phyloP scores from a whole-genome alignment of 495 filamentous ascomycete species.

The Hapsidospora chrysogenum region DNA sequence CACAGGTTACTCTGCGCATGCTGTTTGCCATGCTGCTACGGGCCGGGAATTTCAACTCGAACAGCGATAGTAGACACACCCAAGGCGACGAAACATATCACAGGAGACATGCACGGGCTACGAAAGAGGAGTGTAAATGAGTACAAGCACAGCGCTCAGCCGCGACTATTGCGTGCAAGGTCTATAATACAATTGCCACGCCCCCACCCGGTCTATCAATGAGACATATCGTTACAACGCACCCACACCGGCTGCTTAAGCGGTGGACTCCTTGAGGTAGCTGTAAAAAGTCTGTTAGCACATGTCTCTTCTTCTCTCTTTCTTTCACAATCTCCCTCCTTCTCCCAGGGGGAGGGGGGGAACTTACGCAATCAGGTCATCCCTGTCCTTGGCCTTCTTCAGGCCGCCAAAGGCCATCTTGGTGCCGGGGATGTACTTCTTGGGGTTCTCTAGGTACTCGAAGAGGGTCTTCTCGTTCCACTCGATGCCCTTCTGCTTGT shows the following conservation, averaged over 20 bases:
- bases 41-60: no score
- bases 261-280: constrained; percentile 47
- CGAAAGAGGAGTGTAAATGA: constrained; percentile 2
- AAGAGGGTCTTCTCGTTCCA: constrained; percentile 78
- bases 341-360: constrained; percentile 4
- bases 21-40: no score
- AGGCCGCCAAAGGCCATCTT: constrained; percentile 99
- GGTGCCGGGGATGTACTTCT: constrained; percentile 81
- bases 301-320: no score
- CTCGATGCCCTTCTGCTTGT: constrained; percentile 84
- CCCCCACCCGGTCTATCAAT: constrained; percentile 14
- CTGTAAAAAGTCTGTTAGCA: constrained; percentile 15
- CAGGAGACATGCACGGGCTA: no score
- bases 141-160: constrained; percentile 1
- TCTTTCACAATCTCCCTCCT: no score
- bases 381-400: constrained; percentile 99
- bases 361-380: constrained; percentile 94
- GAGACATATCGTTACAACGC: constrained; percentile 20
- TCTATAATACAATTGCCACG: constrained; percentile 8
- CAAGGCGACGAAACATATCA: no score
- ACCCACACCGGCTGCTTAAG: constrained; percentile 27
- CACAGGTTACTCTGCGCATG: no score
- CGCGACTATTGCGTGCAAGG: constrained; percentile 1
- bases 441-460: constrained; percentile 40
- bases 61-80: no score